Evolutionary conservation across 345 rosid genomes (phyloP).

Genomic region (Eucalyptus cloeziana): DNA sequence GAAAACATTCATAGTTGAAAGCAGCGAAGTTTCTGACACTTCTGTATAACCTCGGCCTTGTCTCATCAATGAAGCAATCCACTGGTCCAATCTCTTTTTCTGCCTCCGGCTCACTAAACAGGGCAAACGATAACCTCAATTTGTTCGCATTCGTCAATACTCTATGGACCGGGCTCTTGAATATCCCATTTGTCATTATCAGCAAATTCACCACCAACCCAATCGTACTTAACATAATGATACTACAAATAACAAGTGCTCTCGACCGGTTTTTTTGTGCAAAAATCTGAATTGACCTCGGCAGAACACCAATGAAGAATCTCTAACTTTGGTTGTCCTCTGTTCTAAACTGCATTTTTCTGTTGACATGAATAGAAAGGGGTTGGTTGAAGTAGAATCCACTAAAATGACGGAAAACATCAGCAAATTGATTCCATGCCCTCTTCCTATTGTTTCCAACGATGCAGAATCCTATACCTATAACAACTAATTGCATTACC

Average conservation of each 20-base stretch:
- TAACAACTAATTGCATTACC: background rate
- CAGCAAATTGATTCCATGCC: background rate
- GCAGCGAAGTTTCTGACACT: conserved; percentile 27
- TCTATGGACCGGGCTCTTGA: conserved; percentile 36
- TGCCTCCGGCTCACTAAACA: conserved; percentile 25
- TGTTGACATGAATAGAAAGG: background rate
- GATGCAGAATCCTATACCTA: background rate
- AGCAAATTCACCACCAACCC: background rate
- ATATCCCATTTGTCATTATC: conserved; percentile 51
- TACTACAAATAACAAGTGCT: background rate
- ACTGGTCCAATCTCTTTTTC: conserved; percentile 21
- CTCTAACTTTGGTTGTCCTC: background rate
- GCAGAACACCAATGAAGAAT: background rate
- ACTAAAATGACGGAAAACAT: background rate
- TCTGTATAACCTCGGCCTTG: conserved; percentile 22
- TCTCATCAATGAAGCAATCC: conserved; percentile 8
- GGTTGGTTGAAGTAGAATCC: background rate
- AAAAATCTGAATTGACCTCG: background rate
- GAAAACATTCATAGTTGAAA: conserved; percentile 28
- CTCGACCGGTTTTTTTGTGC: background rate
- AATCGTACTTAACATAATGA: background rate
- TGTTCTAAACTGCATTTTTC: background rate
- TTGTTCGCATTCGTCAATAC: conserved; percentile 25
- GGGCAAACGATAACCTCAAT: conserved; percentile 27
- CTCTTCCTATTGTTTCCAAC: background rate